These are phyloP conservation scores for Termitomyces titanicus DNA, from an alignment of 768 basidiomycete genomes.

Conservation along the genomic window DNA sequence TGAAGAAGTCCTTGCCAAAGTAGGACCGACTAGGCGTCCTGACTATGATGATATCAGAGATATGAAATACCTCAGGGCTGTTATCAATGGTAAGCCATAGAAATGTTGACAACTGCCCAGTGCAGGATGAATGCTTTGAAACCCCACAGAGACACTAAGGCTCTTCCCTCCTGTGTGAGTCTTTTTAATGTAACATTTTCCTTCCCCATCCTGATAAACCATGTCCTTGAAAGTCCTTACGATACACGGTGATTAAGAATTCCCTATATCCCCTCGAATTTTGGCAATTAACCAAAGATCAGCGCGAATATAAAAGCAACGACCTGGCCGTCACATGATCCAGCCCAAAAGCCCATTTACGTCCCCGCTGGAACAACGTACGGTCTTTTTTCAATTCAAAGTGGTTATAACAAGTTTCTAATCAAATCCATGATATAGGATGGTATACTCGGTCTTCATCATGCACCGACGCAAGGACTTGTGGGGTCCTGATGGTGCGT, in stretches of 20 bases:
- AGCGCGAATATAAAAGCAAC: constrained; percentile 47
- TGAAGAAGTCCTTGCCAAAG: constrained; percentile 49
- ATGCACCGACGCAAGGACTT: constrained; percentile 65
- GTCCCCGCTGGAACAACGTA: constrained; percentile 48
- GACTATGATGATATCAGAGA: constrained; percentile 54
- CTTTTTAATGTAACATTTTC: neutral
- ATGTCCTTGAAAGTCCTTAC: constrained; percentile 34
- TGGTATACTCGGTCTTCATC: constrained; percentile 52
- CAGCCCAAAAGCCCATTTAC: constrained; percentile 45
- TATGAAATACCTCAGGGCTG: constrained; percentile 64
- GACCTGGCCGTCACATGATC: constrained; percentile 43
- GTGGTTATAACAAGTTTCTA: neutral
- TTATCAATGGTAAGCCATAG: constrained; percentile 53
- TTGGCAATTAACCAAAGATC: neutral
- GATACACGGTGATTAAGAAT: constrained; percentile 32
- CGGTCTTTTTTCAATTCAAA: constrained; percentile 1
- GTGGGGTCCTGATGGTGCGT: constrained; percentile 68
- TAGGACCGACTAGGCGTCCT: constrained; percentile 46
- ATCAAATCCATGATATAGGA: constrained; percentile 19
- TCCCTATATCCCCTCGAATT: neutral
- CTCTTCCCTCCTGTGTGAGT: constrained; percentile 54
- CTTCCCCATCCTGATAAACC: neutral
- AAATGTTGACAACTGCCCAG: neutral
- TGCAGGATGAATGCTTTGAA: neutral
- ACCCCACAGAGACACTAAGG: constrained; percentile 43